These are phyloP conservation scores for Claviceps digitariae DNA, from an alignment of 2,329 filamentous ascomycete genomes.

Conservation along the genomic window DNA sequence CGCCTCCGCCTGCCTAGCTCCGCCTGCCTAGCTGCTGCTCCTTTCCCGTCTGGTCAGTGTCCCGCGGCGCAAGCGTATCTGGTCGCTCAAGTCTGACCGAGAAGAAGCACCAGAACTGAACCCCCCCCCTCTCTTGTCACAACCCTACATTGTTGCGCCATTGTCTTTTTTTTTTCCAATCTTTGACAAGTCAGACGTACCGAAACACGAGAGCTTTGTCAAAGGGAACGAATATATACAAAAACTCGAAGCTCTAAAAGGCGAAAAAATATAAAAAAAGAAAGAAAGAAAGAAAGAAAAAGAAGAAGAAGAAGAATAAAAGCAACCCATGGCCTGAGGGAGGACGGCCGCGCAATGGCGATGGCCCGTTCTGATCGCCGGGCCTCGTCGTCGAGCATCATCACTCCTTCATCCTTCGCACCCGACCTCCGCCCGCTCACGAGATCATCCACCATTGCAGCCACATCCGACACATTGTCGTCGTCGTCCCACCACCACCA, in stretches of 20 bases:
- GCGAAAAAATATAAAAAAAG: no score
- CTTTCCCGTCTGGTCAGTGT: background rate
- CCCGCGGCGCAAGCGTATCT: background rate
- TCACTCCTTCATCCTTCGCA: slow-evolving; percentile 6
- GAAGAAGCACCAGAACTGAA: no score
- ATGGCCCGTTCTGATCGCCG: slow-evolving; percentile 10
- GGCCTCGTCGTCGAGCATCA: slow-evolving; percentile 10
- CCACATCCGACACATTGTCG: background rate
- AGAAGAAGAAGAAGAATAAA: background rate
- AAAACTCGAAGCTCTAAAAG: background rate
- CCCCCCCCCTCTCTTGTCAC: no score
- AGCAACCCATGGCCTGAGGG: slow-evolving; percentile 12
- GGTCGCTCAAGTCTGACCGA: background rate
- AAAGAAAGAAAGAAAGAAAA: background rate
- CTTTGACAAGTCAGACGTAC: background rate
- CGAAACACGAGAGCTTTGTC: background rate
- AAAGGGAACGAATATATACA: background rate
- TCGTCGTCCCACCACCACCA: no score
- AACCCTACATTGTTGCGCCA: background rate
- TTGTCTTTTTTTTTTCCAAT: background rate
- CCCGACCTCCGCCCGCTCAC: slow-evolving; percentile 2
- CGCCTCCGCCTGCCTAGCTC: no score
- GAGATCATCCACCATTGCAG: slow-evolving; percentile 1
- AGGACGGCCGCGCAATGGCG: slow-evolving; percentile 9
- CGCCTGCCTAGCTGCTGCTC: background rate